Percentiles rank a stretch among this genome's conserved stretches.
These are phyloP conservation scores for Bipolaris bicolor DNA, from an alignment of 2,329 filamentous ascomycete species.

Conservation along the genomic window DNA sequence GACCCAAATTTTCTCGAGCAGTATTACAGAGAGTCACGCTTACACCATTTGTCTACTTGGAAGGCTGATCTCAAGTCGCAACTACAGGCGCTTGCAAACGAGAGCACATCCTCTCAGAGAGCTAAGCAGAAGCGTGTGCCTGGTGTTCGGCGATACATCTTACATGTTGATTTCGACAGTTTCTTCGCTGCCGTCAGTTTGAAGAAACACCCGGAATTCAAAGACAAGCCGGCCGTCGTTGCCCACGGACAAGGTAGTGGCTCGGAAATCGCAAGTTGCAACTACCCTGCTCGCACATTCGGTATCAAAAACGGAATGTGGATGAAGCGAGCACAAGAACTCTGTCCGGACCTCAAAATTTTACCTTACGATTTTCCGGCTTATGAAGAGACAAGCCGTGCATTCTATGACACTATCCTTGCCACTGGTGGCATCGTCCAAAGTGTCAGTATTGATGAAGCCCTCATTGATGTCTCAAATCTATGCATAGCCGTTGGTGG, in stretches of 20 bases:
- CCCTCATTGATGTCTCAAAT: slow-evolving; percentile 80
- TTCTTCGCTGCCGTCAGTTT: slow-evolving; percentile 95
- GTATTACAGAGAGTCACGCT: slow-evolving; percentile 90
- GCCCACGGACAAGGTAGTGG: slow-evolving; percentile 84
- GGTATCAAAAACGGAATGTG: slow-evolving; percentile 99
- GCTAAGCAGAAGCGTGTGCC: slow-evolving; percentile 60
- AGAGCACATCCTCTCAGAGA: slow-evolving; percentile 64
- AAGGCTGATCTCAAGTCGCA: slow-evolving; percentile 92
- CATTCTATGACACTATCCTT: slow-evolving; percentile 86
- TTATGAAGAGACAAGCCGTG: slow-evolving; percentile 87
- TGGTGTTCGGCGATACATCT: slow-evolving; percentile 77
- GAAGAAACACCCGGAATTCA: slow-evolving; percentile 75
- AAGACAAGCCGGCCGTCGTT: slow-evolving; percentile 82
- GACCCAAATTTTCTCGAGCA: slow-evolving; percentile 94
- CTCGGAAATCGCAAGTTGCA: slow-evolving; percentile 97
- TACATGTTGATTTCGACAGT: slow-evolving; percentile 98
- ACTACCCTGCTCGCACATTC: slow-evolving; percentile 85
- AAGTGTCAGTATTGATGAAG: slow-evolving; percentile 96
- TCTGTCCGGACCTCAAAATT: slow-evolving; percentile 85
- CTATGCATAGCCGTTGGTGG: slow-evolving; percentile 70
- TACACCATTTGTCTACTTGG: slow-evolving; percentile 96
- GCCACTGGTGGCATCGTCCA: slow-evolving; percentile 83
- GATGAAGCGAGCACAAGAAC: slow-evolving; percentile 88
- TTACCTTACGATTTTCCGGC: slow-evolving; percentile 95
- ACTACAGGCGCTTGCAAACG: slow-evolving; percentile 78